These are phyloP conservation scores for Thermothielavioides terrestris DNA, from an alignment of 495 filamentous ascomycete species.

Conservation along the genomic window DNA sequence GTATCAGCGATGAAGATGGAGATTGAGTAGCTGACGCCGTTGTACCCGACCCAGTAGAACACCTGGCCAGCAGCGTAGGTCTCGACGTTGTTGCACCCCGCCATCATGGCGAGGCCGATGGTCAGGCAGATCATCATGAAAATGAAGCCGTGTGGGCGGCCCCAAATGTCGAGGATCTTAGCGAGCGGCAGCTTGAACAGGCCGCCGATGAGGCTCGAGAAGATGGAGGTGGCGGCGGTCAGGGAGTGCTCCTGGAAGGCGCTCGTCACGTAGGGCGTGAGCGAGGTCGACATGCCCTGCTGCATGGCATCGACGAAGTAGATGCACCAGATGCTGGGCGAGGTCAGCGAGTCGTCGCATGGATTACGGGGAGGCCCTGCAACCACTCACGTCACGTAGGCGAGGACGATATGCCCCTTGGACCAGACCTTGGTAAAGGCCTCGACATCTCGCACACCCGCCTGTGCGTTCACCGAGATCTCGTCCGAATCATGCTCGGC, in stretches of 20 bases:
- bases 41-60: constrained; percentile 48
- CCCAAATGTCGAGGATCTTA: constrained; percentile 59
- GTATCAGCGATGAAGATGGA: constrained; percentile 61
- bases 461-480: constrained; percentile 17
- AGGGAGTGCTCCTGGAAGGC: constrained; percentile 40
- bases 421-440: constrained; percentile 25
- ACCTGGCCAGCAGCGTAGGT: constrained; percentile 45
- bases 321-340: constrained; percentile 40
- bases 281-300: constrained; percentile 30
- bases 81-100: constrained; percentile 40
- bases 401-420: constrained; percentile 12
- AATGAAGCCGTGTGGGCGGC: constrained; percentile 40
- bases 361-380: neutral
- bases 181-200: constrained; percentile 51
- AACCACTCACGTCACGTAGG: constrained; percentile 21
- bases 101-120: constrained; percentile 44
- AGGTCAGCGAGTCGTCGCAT: neutral
- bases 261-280: constrained; percentile 41
- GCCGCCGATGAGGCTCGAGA: constrained; percentile 51
- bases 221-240: constrained; percentile 37
- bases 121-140: constrained; percentile 29
- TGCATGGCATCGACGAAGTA: constrained; percentile 42
- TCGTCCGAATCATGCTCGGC: constrained; percentile 15
- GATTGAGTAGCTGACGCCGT: constrained; percentile 49
- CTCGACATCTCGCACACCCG: constrained; percentile 20